Conservation (phyloP, 768 basidiomycete genomes). For the Solioccasus polychromus region DNA sequence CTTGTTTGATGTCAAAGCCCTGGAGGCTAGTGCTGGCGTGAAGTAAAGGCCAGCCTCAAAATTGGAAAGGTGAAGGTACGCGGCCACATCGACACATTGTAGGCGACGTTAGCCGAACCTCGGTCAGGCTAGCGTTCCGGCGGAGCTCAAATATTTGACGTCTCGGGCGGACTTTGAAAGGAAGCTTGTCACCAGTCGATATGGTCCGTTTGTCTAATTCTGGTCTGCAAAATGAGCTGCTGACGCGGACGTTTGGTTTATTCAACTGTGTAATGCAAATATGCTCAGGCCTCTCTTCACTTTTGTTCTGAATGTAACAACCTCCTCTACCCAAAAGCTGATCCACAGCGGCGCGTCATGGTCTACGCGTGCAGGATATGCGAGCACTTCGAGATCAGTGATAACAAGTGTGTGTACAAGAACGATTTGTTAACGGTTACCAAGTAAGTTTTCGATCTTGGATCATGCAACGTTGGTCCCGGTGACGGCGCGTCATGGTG, state of each 20-base stretch:
- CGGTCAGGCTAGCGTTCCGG: too few relatives aligned
- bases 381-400: slow-evolving; percentile 76
- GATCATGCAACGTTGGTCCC: not conserved
- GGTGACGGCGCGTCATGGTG: slow-evolving; percentile 11
- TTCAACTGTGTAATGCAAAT: slow-evolving; percentile 2
- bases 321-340: slow-evolving; percentile 89
- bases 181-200: slow-evolving; percentile 9
- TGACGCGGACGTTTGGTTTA: slow-evolving; percentile 11
- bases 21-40: too few relatives aligned
- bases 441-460: slow-evolving; percentile 55
- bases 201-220: slow-evolving; percentile 28
- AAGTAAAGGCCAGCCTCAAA: too few relatives aligned
- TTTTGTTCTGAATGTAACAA: slow-evolving; percentile 97
- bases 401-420: slow-evolving; percentile 87
- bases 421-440: slow-evolving; percentile 93
- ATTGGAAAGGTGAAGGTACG: too few relatives aligned
- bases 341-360: slow-evolving; percentile 79
- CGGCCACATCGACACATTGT: too few relatives aligned
- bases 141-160: too few relatives aligned
- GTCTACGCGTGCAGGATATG: slow-evolving; percentile 93
- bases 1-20: too few relatives aligned
- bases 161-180: slow-evolving; percentile 29
- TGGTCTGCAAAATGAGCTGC: slow-evolving; percentile 4
- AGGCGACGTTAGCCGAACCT: too few relatives aligned
- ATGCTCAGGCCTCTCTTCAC: slow-evolving; percentile 69